A percentile compares a stretch with the other conserved stretches of the same genome.
Conservation (phyloP, 2,329 filamentous ascomycete genomes). For the Fusarium haematococcum region DNA sequence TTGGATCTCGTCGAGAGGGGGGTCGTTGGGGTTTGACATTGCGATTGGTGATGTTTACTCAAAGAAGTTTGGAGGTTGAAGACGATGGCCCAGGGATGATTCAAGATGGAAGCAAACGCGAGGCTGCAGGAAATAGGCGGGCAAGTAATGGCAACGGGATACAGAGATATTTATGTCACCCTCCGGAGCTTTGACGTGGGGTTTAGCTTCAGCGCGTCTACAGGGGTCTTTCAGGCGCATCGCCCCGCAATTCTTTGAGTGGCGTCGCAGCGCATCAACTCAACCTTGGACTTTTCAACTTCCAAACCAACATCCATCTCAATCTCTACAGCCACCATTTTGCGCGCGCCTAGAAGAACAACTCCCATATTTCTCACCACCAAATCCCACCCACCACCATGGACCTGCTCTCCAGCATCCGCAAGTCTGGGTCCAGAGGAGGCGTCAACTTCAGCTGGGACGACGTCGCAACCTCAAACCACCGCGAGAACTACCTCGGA, state of each 20-base stretch:
- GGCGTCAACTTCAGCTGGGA: slow-evolving; percentile 98
- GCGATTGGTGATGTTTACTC: slow-evolving; percentile 25
- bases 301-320: slow-evolving; percentile 1
- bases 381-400: slow-evolving; percentile 59
- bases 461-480: slow-evolving; percentile 85
- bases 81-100: slow-evolving; percentile 1
- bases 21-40: slow-evolving; percentile 61
- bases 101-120: neutral
- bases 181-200: slow-evolving; percentile 28
- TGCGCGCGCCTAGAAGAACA: neutral
- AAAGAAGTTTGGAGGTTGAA: slow-evolving; percentile 1
- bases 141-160: fast-evolving
- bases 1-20: slow-evolving; percentile 74
- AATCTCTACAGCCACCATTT: neutral
- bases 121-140: neutral
- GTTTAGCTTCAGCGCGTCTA: slow-evolving; percentile 28
- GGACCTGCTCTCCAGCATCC: slow-evolving; percentile 93
- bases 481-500: slow-evolving; percentile 91
- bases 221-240: slow-evolving; percentile 1
- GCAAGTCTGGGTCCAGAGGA: slow-evolving; percentile 90
- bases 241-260: slow-evolving; percentile 23
- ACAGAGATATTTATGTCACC: neutral
- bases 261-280: slow-evolving; percentile 17
- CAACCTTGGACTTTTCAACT: slow-evolving; percentile 6
- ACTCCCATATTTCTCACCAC: neutral